Conservation (phyloP, 1,284 basidiomycete genomes). For the Cryptococcus neoformans region DNA sequence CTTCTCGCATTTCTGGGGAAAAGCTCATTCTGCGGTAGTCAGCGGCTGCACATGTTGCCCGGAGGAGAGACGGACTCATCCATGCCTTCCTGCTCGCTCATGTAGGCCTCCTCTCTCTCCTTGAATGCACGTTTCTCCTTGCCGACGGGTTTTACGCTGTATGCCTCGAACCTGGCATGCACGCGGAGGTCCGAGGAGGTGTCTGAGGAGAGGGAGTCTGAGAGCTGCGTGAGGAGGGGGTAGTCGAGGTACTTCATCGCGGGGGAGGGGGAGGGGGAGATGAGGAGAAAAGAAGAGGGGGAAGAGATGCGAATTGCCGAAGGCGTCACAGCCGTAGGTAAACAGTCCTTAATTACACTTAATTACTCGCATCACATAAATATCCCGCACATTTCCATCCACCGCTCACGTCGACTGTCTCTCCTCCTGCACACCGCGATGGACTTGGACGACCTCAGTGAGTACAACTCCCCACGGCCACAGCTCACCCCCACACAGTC, state of each 20-base stretch:
- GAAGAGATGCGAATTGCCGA: background rate
- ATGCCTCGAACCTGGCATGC: constrained; percentile 91
- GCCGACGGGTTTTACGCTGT: constrained; percentile 96
- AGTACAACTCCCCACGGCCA: background rate
- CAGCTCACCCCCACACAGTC: constrained; percentile 18
- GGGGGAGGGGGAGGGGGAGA: too few species aligned
- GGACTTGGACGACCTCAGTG: constrained; percentile 3
- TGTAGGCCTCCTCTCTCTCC: constrained; percentile 80
- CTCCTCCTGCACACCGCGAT: background rate
- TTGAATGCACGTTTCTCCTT: constrained; percentile 97
- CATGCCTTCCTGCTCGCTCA: constrained; percentile 45
- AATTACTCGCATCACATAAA: background rate
- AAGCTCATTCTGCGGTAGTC: constrained; percentile 39
- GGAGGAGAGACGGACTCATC: constrained; percentile 43
- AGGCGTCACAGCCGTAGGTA: background rate
- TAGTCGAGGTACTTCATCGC: constrained; percentile 88
- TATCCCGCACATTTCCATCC: background rate
- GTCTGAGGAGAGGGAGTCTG: constrained; percentile 65
- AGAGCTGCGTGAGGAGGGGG: constrained; percentile 72
- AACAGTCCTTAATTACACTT: background rate
- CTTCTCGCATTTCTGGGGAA: constrained; percentile 49
- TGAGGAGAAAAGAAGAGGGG: too few species aligned
- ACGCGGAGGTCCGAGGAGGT: constrained; percentile 84
- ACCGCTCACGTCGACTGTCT: background rate
- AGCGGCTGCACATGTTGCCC: background rate